Evolutionary conservation across 2,329 filamentous ascomycete genomes (phyloP).

Genomic region (Neonectria sp.): DNA sequence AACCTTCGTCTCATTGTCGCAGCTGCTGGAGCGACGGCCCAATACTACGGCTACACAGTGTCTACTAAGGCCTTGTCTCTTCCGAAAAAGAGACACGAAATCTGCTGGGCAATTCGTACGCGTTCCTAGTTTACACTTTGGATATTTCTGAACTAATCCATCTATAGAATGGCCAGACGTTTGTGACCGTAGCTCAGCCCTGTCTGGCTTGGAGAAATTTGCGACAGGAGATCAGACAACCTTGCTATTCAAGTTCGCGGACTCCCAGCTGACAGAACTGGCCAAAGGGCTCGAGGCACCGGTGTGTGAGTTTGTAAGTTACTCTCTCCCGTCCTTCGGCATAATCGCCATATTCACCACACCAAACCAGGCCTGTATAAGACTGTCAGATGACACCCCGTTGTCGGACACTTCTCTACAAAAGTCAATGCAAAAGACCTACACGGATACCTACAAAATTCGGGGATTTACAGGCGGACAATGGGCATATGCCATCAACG

Average conservation of each 20-base stretch:
- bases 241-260: slow-evolving; percentile 17
- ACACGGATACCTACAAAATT: slow-evolving; percentile 38
- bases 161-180: slow-evolving; percentile 27
- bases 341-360: neutral
- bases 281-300: slow-evolving; percentile 33
- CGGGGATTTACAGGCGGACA: slow-evolving; percentile 38
- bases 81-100: slow-evolving; percentile 34
- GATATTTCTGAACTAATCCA: neutral
- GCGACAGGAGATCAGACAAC: slow-evolving; percentile 2
- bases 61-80: slow-evolving; percentile 14
- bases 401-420: slow-evolving; percentile 24
- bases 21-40: slow-evolving; percentile 28
- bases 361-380: slow-evolving; percentile 22
- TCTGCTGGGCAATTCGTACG: slow-evolving; percentile 41
- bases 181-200: slow-evolving; percentile 1
- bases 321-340: neutral
- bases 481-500: slow-evolving; percentile 37
- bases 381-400: slow-evolving; percentile 30
- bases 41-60: slow-evolving; percentile 39
- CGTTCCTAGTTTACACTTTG: neutral
- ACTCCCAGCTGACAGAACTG: slow-evolving; percentile 14
- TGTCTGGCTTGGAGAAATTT: neutral
- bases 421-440: slow-evolving; percentile 40
- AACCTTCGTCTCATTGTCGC: slow-evolving; percentile 29
- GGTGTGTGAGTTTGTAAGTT: slow-evolving; percentile 39